Conservation (phyloP, 176 grass and related monocot species). For the Triticum timopheevii region DNA sequence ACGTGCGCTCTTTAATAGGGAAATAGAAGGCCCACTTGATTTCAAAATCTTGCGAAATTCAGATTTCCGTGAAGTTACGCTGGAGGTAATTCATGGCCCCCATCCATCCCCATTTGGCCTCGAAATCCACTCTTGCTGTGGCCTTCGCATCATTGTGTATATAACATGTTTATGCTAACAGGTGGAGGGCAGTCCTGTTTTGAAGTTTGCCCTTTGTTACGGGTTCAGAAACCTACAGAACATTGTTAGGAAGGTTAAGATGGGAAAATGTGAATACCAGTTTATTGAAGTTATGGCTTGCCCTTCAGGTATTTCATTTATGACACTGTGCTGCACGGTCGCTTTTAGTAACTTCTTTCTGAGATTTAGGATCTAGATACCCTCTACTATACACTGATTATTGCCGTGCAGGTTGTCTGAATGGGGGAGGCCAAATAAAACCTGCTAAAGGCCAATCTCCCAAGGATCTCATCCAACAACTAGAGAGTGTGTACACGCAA, state of each 20-base stretch:
- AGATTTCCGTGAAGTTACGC: conserved; percentile 71
- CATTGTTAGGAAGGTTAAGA: conserved; percentile 92
- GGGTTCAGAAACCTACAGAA: conserved; percentile 97
- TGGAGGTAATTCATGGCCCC: conserved; percentile 56
- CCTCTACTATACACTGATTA: not conserved
- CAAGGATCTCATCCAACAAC: conserved; percentile 75
- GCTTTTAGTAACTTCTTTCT: not conserved
- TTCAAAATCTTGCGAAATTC: conserved; percentile 82
- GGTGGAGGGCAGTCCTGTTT: conserved; percentile 79
- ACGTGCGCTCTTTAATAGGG: conserved; percentile 60
- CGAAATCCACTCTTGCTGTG: not conserved
- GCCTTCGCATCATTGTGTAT: not conserved
- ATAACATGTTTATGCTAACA: conserved; percentile 37
- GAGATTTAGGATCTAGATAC: not conserved
- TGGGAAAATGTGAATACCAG: conserved; percentile 92
- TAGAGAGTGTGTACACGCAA: conserved; percentile 79
- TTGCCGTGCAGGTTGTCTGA: conserved; percentile 66
- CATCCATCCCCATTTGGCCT: not conserved
- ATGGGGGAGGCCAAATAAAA: conserved; percentile 96
- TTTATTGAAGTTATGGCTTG: conserved; percentile 99
- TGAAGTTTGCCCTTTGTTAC: conserved; percentile 97
- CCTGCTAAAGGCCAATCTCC: conserved; percentile 69
- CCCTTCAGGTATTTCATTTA: conserved; percentile 70
- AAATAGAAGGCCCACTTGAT: conserved; percentile 66
- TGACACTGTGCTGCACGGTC: not conserved